Evolutionary conservation across 176 grass and related monocot species (phyloP), one percentile per base, ranked within the genome.

Genomic region (Phoenix roebelenii): DNA sequence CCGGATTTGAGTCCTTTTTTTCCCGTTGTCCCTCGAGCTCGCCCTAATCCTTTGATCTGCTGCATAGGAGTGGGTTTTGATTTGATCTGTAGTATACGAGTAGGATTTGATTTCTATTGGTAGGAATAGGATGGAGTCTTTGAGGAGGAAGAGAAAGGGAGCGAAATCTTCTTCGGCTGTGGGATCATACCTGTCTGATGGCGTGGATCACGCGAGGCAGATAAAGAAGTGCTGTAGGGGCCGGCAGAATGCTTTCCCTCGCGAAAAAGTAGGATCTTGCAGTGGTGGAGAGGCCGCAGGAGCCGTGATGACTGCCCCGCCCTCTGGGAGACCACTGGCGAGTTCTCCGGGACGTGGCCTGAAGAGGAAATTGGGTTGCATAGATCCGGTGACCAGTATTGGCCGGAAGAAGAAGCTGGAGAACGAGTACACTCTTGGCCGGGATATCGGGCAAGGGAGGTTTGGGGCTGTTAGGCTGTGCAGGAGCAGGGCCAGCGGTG

Each of bases 391-490:
- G 39, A 91, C 84, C 7, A 70, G 80, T 50, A 83, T 98, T 54
- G 82, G 94, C 19, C 79, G 94, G 48, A 93, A 81, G 55, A 93
- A 78, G 79, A 79, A 79, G 22, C 76, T 93, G 22, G 88, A 98
- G 9, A 19, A 61, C 57, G 77, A 83, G 82, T 98, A 93, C 81
- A 77, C 77, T 16, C 72, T 98, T n/a, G 85, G 94, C 49, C 58
- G 28, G 18, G 76, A 89, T 73, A 87, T 98, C 50, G 94, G 94
- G 0, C 66, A 78, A 5, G 94, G 94, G n/a, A 92, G 82, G 84
- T 98, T 93, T 70, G 94, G 94, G 28, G 85, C 94, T 25, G 94
- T 98, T 39, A 64, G 71, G 63, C 57, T 98, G 62, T 98, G 94
- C 85, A 74, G 77, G 76, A 81, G 76, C 57, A 85, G 49, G 75